These are phyloP conservation scores for Boletellus deceptivus DNA, from an alignment of 1,284 basidiomycete genomes.

Conservation along the genomic window DNA sequence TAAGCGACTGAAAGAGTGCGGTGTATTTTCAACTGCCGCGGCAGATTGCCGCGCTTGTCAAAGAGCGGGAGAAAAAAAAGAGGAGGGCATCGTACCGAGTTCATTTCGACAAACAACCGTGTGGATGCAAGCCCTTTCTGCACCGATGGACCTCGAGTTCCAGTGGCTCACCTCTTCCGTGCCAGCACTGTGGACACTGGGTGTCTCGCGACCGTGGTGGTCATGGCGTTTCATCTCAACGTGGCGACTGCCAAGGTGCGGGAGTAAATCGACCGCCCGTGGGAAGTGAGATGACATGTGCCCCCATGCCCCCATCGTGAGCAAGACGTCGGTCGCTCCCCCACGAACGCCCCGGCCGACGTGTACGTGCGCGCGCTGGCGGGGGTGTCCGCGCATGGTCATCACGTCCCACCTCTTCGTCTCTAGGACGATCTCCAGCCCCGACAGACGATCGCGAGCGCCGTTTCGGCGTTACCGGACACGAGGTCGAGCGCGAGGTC, in stretches of 20 bases:
- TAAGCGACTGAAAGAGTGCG: too few species aligned
- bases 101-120: not conserved
- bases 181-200: conserved; percentile 44
- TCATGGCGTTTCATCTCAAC: conserved; percentile 6
- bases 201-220: conserved; percentile 6
- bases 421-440: conserved; percentile 50
- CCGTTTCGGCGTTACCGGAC: conserved; percentile 40
- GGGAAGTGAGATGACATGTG: conserved; percentile 39
- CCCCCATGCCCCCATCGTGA: conserved; percentile 47
- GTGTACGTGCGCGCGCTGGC: conserved; percentile 17
- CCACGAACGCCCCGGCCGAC: conserved; percentile 45
- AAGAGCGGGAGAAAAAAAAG: too few species aligned
- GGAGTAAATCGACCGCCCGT: conserved; percentile 32
- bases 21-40: too few species aligned
- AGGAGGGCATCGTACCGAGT: too few species aligned
- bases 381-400: conserved; percentile 30
- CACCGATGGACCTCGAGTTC: conserved; percentile 46
- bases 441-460: conserved; percentile 48
- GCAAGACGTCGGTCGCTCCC: conserved; percentile 46
- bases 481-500: conserved; percentile 43
- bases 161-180: conserved; percentile 48
- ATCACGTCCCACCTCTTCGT: conserved; percentile 52
- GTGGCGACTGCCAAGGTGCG: not conserved
- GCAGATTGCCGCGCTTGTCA: too few species aligned
- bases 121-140: not conserved